Evolutionary conservation across 2,329 filamentous ascomycete species (phyloP).

Genomic region (Chrysoporthe austroafricana): DNA sequence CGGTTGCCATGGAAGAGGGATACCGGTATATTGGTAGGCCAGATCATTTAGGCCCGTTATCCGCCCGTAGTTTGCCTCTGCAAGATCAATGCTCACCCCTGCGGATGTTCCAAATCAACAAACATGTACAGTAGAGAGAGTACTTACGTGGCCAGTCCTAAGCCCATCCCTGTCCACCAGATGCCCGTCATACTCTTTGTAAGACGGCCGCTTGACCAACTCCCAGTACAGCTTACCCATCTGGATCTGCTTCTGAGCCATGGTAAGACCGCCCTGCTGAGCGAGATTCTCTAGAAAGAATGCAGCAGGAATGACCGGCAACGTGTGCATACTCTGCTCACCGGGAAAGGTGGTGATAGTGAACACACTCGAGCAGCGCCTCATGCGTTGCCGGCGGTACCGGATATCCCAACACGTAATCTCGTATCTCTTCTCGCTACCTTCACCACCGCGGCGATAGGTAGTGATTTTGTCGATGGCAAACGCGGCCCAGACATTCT

Average conservation of each 20-base stretch:
- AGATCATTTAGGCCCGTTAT: no score
- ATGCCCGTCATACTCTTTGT: slow-evolving; percentile 51
- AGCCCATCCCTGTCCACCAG: slow-evolving; percentile 39
- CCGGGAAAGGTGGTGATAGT: slow-evolving; percentile 45
- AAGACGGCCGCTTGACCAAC: slow-evolving; percentile 48
- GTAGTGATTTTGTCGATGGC: slow-evolving; percentile 43
- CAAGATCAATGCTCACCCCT: not conserved
- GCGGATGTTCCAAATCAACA: no score
- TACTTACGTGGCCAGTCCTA: slow-evolving; percentile 33
- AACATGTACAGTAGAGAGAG: not conserved
- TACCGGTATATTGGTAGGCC: no score
- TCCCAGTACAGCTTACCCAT: slow-evolving; percentile 53
- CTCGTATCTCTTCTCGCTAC: slow-evolving; percentile 23
- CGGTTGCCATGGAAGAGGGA: not conserved
- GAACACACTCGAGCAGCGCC: slow-evolving; percentile 44
- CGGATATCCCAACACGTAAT: slow-evolving; percentile 50
- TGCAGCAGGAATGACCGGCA: slow-evolving; percentile 47
- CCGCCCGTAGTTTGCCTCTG: not conserved
- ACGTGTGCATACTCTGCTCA: slow-evolving; percentile 46
- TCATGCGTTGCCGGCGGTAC: slow-evolving; percentile 40
- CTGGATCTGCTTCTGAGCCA: slow-evolving; percentile 43
- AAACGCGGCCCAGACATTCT: slow-evolving; percentile 47
- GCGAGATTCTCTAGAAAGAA: slow-evolving; percentile 46
- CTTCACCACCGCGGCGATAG: slow-evolving; percentile 7
- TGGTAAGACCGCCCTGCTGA: slow-evolving; percentile 35